A percentile compares a stretch with the other conserved stretches of the same genome.
These are phyloP conservation scores for Penicillium sumatraense DNA, from an alignment of 2,329 filamentous ascomycete genomes.

Conservation along the genomic window DNA sequence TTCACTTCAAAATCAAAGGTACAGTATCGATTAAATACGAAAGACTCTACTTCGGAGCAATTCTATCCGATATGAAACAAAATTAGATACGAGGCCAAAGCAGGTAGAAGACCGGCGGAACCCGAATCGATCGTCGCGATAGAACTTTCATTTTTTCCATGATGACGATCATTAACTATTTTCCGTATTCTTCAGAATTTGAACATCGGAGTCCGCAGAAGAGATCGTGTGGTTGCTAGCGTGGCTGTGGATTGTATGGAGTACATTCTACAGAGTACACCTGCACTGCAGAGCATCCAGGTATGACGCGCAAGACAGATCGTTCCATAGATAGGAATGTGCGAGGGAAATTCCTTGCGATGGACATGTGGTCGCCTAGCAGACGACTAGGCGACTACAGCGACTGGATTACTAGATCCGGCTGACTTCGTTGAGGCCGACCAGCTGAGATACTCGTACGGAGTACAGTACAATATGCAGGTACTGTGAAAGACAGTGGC, in stretches of 20 bases:
- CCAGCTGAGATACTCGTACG: slow-evolving; percentile 1
- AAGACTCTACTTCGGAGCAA: no score
- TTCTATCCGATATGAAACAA: no score
- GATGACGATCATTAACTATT: background rate
- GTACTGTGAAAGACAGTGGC: background rate
- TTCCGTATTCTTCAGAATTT: background rate
- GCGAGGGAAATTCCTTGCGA: background rate
- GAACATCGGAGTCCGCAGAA: background rate
- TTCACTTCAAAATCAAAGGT: no score
- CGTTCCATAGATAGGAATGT: background rate
- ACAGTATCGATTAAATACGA: no score
- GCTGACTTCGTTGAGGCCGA: background rate
- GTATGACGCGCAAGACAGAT: background rate
- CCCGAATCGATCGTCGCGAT: background rate
- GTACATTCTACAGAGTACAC: background rate
- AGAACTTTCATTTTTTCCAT: background rate
- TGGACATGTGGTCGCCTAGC: background rate
- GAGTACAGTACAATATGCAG: no score
- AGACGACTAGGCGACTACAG: background rate
- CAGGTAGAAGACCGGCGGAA: slow-evolving; percentile 1
- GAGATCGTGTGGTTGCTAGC: background rate
- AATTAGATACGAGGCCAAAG: background rate
- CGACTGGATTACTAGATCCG: background rate
- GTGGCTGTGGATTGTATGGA: background rate
- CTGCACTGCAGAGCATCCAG: no score